Base-by-base conservation (phyloP, 2,329 filamentous ascomycete genomes). In the Venturia pyrina region DNA sequence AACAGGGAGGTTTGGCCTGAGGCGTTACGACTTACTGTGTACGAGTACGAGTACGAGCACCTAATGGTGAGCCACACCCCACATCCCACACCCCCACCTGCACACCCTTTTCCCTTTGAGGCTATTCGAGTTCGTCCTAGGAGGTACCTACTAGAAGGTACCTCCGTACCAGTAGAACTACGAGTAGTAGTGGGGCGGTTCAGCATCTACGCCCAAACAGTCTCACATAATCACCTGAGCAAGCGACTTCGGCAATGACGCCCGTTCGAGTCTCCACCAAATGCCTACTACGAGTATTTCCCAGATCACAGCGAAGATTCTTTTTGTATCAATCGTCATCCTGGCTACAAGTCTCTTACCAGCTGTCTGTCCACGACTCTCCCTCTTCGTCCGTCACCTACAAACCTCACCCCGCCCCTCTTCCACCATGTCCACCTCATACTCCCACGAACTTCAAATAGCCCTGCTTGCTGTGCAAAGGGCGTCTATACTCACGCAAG, bases 391-490 rank as follows among this genome's bases (percentile, higher is more conserved):
- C 68, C 69, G 69, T 37, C 75, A 77, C 66, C 43, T 75, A 66
- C 41, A 65, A 37, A 41, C 19, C 64, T 64, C 68, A 17, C 66
- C 21, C 34, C 63, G 61, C 19, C 56, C 44, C 11, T 63, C 70
- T 44, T 70, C 72, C 66, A 75, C 71, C 70, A 77, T 78, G 73
- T 78, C 80, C 75, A 74, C 80, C 13, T 40, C 74, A 61, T 96
- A 95, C 82, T 81, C 84, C 67, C 85, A 87, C 69, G 93, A 97
- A 80, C 86, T 95, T 71, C 82, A 88, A 73, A 84, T 96, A 65
- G 93, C 93, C 68, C 88, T 93, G 75, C 86, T 96, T 56, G 92
- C 93, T 68, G 93, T 96, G 66, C 91, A 96, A 80, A 87, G 93
- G 69, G 93, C 89, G 34, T 81, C 86, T 28, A 81, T 91, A 69